Conservation (phyloP, 306 rosid species). For the Comarum palustre region DNA sequence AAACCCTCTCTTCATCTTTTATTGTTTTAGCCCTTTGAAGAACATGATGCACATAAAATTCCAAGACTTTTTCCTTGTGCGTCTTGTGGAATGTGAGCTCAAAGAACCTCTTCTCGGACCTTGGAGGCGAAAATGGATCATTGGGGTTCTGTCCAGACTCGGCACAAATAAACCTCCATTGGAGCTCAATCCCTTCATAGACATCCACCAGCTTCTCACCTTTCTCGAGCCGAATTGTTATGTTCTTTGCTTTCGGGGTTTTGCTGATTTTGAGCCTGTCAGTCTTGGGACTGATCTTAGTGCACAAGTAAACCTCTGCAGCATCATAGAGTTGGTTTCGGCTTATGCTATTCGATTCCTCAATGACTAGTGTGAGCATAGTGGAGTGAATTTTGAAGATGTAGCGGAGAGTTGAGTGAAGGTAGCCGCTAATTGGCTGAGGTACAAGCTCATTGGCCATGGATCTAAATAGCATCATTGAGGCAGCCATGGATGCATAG, state of each 20-base stretch:
- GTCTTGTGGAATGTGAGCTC: slow-evolving; percentile 63
- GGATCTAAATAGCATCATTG: slow-evolving; percentile 65
- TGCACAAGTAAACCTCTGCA: slow-evolving; percentile 56
- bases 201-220: slow-evolving; percentile 52
- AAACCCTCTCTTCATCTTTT: slow-evolving; percentile 40
- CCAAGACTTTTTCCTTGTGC: slow-evolving; percentile 36
- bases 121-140: slow-evolving; percentile 6
- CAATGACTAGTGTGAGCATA: slow-evolving; percentile 64
- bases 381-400: slow-evolving; percentile 44
- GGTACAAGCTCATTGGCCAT: slow-evolving; percentile 74
- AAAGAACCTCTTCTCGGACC: slow-evolving; percentile 47
- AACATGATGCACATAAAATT: slow-evolving; percentile 47
- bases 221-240: slow-evolving; percentile 55
- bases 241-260: slow-evolving; percentile 49
- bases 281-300: slow-evolving; percentile 48
- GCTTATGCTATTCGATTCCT: slow-evolving; percentile 49
- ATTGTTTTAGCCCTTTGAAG: slow-evolving; percentile 45
- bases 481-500: slow-evolving; percentile 76
- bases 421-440: slow-evolving; percentile 50
- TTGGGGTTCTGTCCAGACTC: slow-evolving; percentile 38
- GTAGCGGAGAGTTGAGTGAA: slow-evolving; percentile 38
- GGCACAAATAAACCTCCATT: slow-evolving; percentile 43
- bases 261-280: slow-evolving; percentile 56
- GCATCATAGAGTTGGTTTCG: slow-evolving; percentile 76
- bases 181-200: slow-evolving; percentile 37